Percentiles rank a stretch among this genome's conserved stretches.
Evolutionary conservation across 75 land plant species (phyloP).

Genomic region (Cryptomeria japonica): DNA sequence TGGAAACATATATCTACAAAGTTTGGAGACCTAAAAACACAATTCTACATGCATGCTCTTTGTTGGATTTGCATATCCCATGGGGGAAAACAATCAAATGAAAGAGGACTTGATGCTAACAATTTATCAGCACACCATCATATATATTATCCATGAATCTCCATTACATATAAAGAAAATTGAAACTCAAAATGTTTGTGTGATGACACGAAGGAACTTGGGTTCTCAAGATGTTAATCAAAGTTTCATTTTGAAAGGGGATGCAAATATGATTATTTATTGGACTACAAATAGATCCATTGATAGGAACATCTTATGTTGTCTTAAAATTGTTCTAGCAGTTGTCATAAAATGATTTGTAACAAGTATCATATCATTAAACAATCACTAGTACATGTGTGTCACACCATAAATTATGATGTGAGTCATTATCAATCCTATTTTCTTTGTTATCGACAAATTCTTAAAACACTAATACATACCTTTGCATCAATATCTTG

Average conservation of each 20-base stretch:
- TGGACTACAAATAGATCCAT: neutral
- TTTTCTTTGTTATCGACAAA: neutral
- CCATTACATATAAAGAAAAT: neutral
- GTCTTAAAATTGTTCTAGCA: neutral
- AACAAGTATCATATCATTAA: neutral
- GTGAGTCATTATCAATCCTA: neutral
- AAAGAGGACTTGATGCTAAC: neutral
- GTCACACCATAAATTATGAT: neutral
- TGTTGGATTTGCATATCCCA: neutral
- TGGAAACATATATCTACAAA: too few species aligned
- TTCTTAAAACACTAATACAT: neutral
- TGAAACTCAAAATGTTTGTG: neutral
- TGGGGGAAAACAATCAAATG: neutral
- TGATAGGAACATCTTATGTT: neutral
- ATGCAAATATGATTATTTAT: neutral
- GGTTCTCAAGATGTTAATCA: neutral
- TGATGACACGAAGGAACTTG: neutral
- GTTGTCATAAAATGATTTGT: neutral
- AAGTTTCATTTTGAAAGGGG: neutral
- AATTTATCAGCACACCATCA: neutral
- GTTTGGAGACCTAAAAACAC: neutral
- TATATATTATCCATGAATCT: neutral
- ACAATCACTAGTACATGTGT: neutral
- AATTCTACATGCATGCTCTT: neutral
- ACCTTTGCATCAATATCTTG: constrained; percentile 90